Evolutionary conservation across 192 early-diverging fungal species (phyloP), one percentile per base, ranked within the genome.

Genomic region (Ambispora gerdemannii): DNA sequence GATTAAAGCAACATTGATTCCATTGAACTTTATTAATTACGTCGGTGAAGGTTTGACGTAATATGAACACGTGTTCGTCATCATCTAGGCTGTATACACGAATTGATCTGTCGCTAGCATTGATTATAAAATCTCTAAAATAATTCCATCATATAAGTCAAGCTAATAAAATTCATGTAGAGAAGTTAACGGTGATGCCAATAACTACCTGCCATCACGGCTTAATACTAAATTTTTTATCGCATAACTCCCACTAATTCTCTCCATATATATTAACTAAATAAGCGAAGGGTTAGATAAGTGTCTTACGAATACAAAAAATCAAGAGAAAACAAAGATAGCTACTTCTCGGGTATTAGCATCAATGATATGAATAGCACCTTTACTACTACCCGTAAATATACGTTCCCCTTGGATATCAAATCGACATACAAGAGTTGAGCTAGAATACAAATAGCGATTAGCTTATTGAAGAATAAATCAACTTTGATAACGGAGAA

Each of bases 1-100:
- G 83, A 62, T 90, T 96, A 72, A 98, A 95, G 33, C 90, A 87
- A 50, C 91, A 89, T 67, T 92, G 86, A 10, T 82, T 85, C 97
- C 97, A 99, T 69, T 92, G 91, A 64, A 89, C 85, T 34, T 88
- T 87, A 68, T 99, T 94, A 43, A 99, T 91, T 8, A 89, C 83
- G 77, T 99, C 96, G 76, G 87, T 87, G 72, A 93, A 97, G 75
- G 93, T 94, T 58, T 88, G 81, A 20, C 71, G 65, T 15, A 63
- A 43, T 63, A 81, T 73, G 47, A 81, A 73, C n/a, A 79, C 82
- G 52, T 79, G 72, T 1, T 75, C 75, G 22, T 81, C 70, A 2
- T 78, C 73, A 20, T 74, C 79, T 47, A 82, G 74, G 32, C 77
- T 77, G 74, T 87, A 92, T 7, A 91, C 79, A 1, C 93, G 90